Evolutionary conservation across 192 early-diverging fungal genomes (phyloP), one percentile per base, ranked within the genome.

Genomic region (Cladochytrium replicatum): DNA sequence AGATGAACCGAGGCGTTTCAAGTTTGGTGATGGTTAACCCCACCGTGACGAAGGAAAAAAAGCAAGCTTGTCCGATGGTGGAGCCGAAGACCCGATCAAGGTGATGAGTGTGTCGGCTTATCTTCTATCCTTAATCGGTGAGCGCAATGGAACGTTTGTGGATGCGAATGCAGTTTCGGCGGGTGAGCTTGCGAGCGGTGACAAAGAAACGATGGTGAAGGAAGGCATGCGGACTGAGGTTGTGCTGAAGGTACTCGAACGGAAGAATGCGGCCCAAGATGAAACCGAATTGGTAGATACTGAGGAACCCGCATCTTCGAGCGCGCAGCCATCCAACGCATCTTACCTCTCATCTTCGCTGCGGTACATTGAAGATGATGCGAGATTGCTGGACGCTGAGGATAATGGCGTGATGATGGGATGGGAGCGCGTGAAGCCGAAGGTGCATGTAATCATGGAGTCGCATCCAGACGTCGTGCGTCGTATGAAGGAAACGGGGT

Each of bases 331-430:
- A 23, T 55, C 87, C 30, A 91, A 91, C 50, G 71, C 77, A 41
- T 81, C 80, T 17, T 98, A 87, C 55, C 67, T 98, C 25, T 55
- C 69, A 22, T 80, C 83, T 40, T 78, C 77, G 15, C 74, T 98
- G 2, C 79, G 75, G 38, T 98, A 88, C 54, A 73, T 75, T 4
- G 57, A 75, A 30, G 80, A 83, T 27, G 88, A 85, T 19, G 83
- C 79, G 38, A 75, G 72, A 32, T 59, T 97, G 13, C 54, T 95
- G 49, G 94, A 97, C 54, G 78, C 69, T 3, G 84, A 91, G 42
- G 76, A 77, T 27, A 88, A 98, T 66, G 92, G 80, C 38, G 92
- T 98, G 1, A 95, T 95, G 92, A 98, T 98, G 94, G 87, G 83
- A 38, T 98, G n/a, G n/a, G n/a, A n/a, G n/a, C n/a, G n/a, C n/a